These are phyloP conservation scores for Diaporthe capsici DNA, from an alignment of 2,329 filamentous ascomycete genomes.

Conservation along the genomic window DNA sequence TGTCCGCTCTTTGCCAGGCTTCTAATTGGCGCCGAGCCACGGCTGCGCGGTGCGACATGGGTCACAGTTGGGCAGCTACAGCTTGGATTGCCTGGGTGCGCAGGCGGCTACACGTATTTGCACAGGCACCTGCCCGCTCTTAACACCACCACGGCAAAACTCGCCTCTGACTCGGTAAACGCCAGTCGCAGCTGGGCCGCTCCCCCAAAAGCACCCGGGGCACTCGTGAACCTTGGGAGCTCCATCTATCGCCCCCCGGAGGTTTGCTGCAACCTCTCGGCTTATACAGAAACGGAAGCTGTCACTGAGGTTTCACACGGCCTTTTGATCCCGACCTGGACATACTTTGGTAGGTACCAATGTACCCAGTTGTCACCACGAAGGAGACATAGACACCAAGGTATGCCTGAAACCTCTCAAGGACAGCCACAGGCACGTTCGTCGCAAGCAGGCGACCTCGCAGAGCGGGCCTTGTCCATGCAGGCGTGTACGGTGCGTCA, in stretches of 20 bases:
- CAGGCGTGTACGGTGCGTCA: not conserved
- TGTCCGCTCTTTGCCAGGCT: constrained; percentile 23
- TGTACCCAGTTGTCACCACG: not conserved
- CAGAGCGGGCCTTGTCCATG: no score
- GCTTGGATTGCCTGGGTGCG: not conserved
- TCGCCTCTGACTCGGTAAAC: not conserved
- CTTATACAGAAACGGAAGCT: not conserved
- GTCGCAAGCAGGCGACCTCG: no score
- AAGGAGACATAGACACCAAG: not conserved
- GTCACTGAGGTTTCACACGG: not conserved
- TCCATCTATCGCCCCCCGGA: not conserved
- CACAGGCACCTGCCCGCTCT: not conserved
- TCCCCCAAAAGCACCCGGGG: not conserved
- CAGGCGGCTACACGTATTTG: not conserved
- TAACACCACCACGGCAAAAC: not conserved
- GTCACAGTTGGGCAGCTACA: constrained; percentile 19
- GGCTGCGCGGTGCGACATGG: constrained; percentile 10
- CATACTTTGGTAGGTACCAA: not conserved
- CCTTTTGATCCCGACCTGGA: not conserved
- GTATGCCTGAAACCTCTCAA: not conserved
- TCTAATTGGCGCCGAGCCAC: constrained; percentile 5
- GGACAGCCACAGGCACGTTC: not conserved
- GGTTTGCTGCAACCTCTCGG: constrained; percentile 6
- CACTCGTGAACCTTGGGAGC: not conserved
- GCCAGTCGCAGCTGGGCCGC: not conserved